Evolutionary conservation across 1,284 basidiomycete genomes (phyloP).

Genomic region (Cutaneotrichosporon dermatis): DNA sequence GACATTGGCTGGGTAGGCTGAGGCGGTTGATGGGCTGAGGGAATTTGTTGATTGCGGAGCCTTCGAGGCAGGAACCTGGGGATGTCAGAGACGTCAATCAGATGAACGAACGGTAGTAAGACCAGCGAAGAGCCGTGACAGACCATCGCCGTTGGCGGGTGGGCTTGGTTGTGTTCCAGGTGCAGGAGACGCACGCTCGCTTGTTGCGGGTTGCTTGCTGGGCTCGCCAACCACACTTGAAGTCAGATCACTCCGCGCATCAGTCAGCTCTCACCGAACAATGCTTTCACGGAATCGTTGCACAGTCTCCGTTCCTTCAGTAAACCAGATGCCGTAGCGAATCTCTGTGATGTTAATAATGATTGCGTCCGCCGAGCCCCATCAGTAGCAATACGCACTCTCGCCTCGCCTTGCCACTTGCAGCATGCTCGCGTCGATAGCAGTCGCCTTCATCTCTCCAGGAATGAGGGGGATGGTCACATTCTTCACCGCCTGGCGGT

Average conservation of each 20-base stretch:
- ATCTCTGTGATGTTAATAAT: constrained; percentile 9
- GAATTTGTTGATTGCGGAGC: neutral
- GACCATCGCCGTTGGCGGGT: constrained; percentile 18
- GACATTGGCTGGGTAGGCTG: neutral
- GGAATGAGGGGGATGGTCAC: constrained; percentile 36
- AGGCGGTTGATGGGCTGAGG: neutral
- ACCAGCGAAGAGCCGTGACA: constrained; percentile 40
- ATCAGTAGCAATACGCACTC: constrained; percentile 25
- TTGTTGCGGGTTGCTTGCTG: constrained; percentile 11
- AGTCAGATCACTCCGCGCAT: neutral
- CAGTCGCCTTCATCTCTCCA: constrained; percentile 41
- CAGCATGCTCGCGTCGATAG: constrained; percentile 34
- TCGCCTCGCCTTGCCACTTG: constrained; percentile 42
- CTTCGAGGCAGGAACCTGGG: neutral
- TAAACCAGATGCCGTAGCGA: constrained; percentile 38
- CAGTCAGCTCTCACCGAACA: constrained; percentile 21
- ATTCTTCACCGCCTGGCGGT: constrained; percentile 40
- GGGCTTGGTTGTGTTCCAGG: neutral
- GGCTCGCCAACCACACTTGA: constrained; percentile 40
- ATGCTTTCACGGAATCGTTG: constrained; percentile 31
- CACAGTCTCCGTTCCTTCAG: constrained; percentile 29
- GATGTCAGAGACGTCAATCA: neutral
- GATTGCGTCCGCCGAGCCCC: too few species aligned
- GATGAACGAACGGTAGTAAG: constrained; percentile 18
- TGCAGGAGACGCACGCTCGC: constrained; percentile 1